Evolutionary conservation across 2,329 filamentous ascomycete species (phyloP).

Genomic region (Triangularia verruculosa): DNA sequence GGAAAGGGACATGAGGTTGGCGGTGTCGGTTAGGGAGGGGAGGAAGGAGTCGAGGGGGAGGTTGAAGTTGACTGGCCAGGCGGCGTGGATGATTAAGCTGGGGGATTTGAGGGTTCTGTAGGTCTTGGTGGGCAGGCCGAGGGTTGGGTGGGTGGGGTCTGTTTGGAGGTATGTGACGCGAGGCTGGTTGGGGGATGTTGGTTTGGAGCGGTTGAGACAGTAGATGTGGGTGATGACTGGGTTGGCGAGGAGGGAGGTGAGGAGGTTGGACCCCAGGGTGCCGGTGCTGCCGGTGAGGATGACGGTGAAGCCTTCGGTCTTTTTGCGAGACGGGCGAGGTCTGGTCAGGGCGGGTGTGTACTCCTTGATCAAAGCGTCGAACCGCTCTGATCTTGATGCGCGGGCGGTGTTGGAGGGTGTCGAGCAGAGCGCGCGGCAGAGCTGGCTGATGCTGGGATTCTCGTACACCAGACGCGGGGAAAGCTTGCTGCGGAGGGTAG

Average conservation of each 20-base stretch:
- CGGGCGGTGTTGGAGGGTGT: neutral
- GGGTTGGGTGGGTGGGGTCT: neutral
- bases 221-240: constrained; percentile 7
- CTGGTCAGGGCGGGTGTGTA: neutral
- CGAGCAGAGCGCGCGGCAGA: neutral
- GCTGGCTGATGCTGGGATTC: constrained; percentile 4
- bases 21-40: neutral
- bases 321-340: neutral
- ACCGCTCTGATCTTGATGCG: neutral
- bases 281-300: constrained; percentile 16
- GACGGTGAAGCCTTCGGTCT: constrained; percentile 1
- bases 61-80: constrained; percentile 19
- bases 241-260: neutral
- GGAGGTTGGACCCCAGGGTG: constrained; percentile 9
- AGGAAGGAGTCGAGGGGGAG: constrained; percentile 2
- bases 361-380: neutral
- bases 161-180: constrained; percentile 10
- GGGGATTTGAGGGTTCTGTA: neutral
- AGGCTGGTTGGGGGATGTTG: neutral
- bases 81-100: constrained; percentile 7
- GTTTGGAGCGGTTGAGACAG: constrained; percentile 13
- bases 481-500: neutral
- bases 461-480: constrained; percentile 1
- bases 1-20: neutral
- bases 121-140: neutral